A percentile compares a stretch with the other conserved stretches of the same genome.
Conservation (phyloP, 768 basidiomycete species). For the Auriculariales sp. region DNA sequence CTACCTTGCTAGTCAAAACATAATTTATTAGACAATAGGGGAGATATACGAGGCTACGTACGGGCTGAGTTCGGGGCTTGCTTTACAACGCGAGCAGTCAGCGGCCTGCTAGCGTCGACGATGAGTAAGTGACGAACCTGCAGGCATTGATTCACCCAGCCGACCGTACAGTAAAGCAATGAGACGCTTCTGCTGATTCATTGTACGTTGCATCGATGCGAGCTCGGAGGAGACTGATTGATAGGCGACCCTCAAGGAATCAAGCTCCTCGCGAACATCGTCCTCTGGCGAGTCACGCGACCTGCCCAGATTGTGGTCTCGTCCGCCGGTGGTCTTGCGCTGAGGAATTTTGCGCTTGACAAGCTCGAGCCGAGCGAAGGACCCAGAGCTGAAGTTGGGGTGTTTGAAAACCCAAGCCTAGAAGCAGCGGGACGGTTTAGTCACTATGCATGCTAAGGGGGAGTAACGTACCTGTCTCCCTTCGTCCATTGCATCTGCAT, state of each 20-base stretch:
- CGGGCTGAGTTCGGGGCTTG: too few relatives aligned
- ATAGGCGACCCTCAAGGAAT: conserved; percentile 47
- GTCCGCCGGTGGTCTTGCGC: conserved; percentile 4
- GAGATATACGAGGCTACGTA: too few relatives aligned
- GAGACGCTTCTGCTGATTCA: conserved; percentile 76
- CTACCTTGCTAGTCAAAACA: too few relatives aligned
- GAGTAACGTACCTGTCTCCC: neutral
- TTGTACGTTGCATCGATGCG: conserved; percentile 55
- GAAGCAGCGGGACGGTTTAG: neutral
- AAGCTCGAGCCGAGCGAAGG: conserved; percentile 42
- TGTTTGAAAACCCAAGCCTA: conserved; percentile 15
- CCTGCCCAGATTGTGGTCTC: conserved; percentile 27
- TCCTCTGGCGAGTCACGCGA: conserved; percentile 28
- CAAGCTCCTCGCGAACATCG: conserved; percentile 25
- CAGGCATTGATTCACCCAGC: too few relatives aligned
- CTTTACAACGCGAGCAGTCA: too few relatives aligned
- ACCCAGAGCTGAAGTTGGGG: conserved; percentile 38
- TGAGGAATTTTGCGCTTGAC: conserved; percentile 26
- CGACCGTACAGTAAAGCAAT: too few relatives aligned
- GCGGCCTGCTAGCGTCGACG: too few relatives aligned
- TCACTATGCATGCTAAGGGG: neutral
- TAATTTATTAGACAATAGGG: too few relatives aligned
- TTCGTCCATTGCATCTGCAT: neutral
- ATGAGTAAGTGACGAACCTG: too few relatives aligned
- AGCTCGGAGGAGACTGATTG: conserved; percentile 57